Conservation (phyloP, 441 rosid species). For the Croton laevigatus region DNA sequence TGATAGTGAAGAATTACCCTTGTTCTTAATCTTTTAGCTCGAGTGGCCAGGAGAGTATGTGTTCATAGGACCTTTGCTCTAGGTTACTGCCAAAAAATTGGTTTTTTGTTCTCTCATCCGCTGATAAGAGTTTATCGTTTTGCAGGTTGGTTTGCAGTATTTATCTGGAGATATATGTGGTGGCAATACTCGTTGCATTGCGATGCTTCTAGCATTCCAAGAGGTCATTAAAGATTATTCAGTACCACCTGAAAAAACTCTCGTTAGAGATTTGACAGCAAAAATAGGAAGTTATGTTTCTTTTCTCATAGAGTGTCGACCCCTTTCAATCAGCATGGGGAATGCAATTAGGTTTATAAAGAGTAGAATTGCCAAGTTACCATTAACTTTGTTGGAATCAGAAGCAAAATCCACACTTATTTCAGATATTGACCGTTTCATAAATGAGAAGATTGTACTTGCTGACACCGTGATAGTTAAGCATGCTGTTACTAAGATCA, state of each 20-base stretch:
- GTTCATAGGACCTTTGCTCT: slow-evolving; percentile 9
- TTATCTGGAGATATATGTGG: slow-evolving; percentile 74
- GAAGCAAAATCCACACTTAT: slow-evolving; percentile 68
- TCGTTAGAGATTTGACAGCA: slow-evolving; percentile 69
- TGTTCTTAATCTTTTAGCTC: background rate
- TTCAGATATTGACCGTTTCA: slow-evolving; percentile 68
- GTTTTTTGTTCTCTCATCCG: background rate
- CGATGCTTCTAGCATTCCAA: slow-evolving; percentile 84
- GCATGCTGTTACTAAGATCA: slow-evolving; percentile 81
- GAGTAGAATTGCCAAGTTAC: slow-evolving; percentile 65
- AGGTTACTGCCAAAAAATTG: background rate
- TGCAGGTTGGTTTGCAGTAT: slow-evolving; percentile 79
- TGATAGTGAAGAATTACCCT: background rate
- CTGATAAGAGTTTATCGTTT: slow-evolving; percentile 15
- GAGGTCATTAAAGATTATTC: slow-evolving; percentile 72
- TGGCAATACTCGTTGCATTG: slow-evolving; percentile 88
- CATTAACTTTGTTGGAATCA: slow-evolving; percentile 53
- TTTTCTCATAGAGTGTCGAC: slow-evolving; percentile 78
- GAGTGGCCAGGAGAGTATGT: background rate
- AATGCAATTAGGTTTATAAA: slow-evolving; percentile 75
- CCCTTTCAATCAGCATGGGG: slow-evolving; percentile 90
- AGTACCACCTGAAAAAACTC: slow-evolving; percentile 75
- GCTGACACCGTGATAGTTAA: slow-evolving; percentile 73
- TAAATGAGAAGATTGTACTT: slow-evolving; percentile 67
- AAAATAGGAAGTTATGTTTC: slow-evolving; percentile 77